Evolutionary conservation across 2,329 filamentous ascomycete genomes (phyloP), one percentile per base, ranked within the genome.

Genomic region (Coniochaeta prunicola): DNA sequence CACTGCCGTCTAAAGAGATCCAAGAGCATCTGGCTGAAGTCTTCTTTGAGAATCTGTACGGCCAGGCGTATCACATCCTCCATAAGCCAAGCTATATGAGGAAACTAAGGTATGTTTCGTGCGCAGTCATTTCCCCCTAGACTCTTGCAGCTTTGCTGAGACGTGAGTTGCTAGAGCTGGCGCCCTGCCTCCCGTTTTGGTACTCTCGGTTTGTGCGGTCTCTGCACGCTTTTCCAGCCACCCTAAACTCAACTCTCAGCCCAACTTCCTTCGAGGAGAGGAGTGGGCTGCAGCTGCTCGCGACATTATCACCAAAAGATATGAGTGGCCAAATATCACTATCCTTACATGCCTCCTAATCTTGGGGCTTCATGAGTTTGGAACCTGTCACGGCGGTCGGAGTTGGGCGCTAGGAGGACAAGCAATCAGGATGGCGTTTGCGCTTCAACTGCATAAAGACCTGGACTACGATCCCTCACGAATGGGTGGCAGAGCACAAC

Each of bases 81-180:
- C 94, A 99, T 74, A 97, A 97, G 70, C 93, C 94, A 38, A 97
- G 92, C 70, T 97, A 96, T 71, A 96, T 97, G 89, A 84, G 92
- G 60, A 91, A 91, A 67, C 72, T 94, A 58, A 85, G 80, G 86
- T 88, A 74, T 62, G 83, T 77, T 21, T 21, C 24, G 28, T 34
- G 9, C 24, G 17, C 2, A 28, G n/a, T 21, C 10, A 34, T 45
- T 45, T 15, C 8, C 9, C n/a, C 13, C 19, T 17, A 4, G 24
- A 33, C 53, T 6, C 28, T 28, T 15, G 21, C 10, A 40, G 31
- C 4, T 31, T 42, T 66, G 60, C 69, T 72, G 34, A 56, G 65
- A 66, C 65, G 24, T 57, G 33, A 57, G 62, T 70, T 33, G 31
- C 33, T 62, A 91, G 88, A 67, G 82, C 87, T 60, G 89, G 90